Percentiles rank a stretch among this genome's conserved stretches.
These are phyloP conservation scores for Erysiphe pulchra DNA, from an alignment of 2,329 filamentous ascomycete genomes.

Conservation along the genomic window DNA sequence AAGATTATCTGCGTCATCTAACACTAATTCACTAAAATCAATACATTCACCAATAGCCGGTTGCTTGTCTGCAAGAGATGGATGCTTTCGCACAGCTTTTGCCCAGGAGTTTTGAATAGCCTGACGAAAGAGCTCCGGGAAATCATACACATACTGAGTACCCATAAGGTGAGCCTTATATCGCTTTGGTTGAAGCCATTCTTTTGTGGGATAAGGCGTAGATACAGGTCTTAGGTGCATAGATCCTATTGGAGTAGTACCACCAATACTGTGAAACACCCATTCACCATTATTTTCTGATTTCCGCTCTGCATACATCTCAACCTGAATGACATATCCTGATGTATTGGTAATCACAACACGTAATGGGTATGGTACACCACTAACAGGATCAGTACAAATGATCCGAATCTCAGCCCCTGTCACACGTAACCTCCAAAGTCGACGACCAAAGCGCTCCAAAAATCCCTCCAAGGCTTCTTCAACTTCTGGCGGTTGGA, in stretches of 20 bases:
- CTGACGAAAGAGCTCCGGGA: constrained; percentile 97
- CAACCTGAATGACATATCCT: constrained; percentile 89
- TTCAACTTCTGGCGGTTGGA: constrained; percentile 73
- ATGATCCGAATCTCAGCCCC: constrained; percentile 97
- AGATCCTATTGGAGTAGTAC: constrained; percentile 78
- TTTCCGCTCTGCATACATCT: constrained; percentile 94
- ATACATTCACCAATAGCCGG: constrained; percentile 76
- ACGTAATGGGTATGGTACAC: constrained; percentile 70
- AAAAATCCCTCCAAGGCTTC: constrained; percentile 84
- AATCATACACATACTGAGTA: constrained; percentile 97
- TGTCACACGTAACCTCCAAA: constrained; percentile 88
- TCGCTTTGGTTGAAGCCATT: constrained; percentile 92
- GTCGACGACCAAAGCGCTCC: constrained; percentile 82
- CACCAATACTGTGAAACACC: constrained; percentile 95
- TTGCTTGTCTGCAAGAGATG: constrained; percentile 51
- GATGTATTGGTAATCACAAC: constrained; percentile 97
- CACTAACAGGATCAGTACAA: constrained; percentile 71
- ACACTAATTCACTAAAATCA: constrained; percentile 76
- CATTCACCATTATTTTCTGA: constrained; percentile 84
- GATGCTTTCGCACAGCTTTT: constrained; percentile 47
- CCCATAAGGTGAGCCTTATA: constrained; percentile 99
- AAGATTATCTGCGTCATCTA: constrained; percentile 80
- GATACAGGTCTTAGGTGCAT: constrained; percentile 84
- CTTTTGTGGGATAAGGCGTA: constrained; percentile 91
- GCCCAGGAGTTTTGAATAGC: constrained; percentile 89